Percentiles rank a stretch among this genome's conserved stretches.
Conservation (phyloP, 768 basidiomycete genomes). For the Heimioporus sp. region DNA sequence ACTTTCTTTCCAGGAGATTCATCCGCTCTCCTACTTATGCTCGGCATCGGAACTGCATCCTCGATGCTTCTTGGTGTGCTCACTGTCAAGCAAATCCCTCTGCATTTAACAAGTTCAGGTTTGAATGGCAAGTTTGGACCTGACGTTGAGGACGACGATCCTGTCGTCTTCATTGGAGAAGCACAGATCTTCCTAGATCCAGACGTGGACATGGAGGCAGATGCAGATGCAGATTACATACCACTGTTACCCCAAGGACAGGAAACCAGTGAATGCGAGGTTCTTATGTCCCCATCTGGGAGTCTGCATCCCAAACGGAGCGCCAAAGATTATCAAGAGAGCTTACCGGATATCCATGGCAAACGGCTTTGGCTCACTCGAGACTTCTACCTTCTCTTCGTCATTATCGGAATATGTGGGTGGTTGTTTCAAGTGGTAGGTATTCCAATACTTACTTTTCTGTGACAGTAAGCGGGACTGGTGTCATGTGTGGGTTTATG, state of each 20-base stretch:
- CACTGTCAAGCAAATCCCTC: constrained; percentile 66
- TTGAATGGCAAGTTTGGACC: too few species aligned
- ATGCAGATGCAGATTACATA: constrained; percentile 19
- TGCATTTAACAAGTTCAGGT: constrained; percentile 36
- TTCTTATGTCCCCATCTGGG: constrained; percentile 11
- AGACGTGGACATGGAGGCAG: constrained; percentile 9
- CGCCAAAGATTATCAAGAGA: constrained; percentile 18
- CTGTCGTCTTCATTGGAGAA: constrained; percentile 23
- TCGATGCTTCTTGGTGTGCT: constrained; percentile 82
- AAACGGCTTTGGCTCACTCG: constrained; percentile 44
- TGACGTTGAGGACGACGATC: too few species aligned
- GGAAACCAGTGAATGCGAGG: constrained; percentile 19
- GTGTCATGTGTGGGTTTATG: constrained; percentile 63
- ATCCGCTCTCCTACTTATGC: constrained; percentile 69
- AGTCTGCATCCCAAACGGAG: neutral
- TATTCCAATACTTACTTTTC: neutral
- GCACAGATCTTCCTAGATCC: constrained; percentile 12
- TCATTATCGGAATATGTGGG: constrained; percentile 56
- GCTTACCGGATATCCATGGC: constrained; percentile 52
- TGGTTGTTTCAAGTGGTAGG: constrained; percentile 1
- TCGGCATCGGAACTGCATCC: constrained; percentile 73
- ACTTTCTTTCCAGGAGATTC: constrained; percentile 74
- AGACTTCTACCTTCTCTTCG: constrained; percentile 67
- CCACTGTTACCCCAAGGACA: constrained; percentile 21
- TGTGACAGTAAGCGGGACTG: constrained; percentile 62